Evolutionary conservation across 257 asterid genomes (phyloP), one percentile per base, ranked within the genome.

Genomic region (Lycium ferocissimum): DNA sequence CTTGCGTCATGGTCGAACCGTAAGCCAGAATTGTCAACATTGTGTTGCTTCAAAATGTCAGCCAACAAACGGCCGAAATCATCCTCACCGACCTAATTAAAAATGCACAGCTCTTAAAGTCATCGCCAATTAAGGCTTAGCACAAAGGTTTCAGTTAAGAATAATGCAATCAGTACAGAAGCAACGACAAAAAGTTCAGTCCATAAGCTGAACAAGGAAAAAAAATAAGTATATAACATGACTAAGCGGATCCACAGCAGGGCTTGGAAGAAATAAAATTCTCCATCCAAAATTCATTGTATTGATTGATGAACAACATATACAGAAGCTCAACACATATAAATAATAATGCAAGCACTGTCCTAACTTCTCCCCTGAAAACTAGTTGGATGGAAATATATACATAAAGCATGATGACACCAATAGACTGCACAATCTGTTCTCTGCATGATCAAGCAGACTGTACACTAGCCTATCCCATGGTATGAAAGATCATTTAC

Each of bases 51-150:
- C 91, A 96, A 86, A 63, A 90, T 91, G 86, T 92, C 89, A 38
- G 97, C 92, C 78, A 96, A 91, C 99, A 95, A 92, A 37, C 69
- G 93, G 13, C 99, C 99, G 38, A 96, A 96, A 65, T 95, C 99
- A 84, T 96, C 99, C 3, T 93, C 89, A 4, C 99, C 99, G 62
- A 96, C 99, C 99, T 96, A 87, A 81, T 45, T 85, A 73, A 88
- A 80, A 83, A 54, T 14, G 40, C 17, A 80, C 40, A 43, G 5
- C 37, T 83, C 85, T 83, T 51, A 51, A 75, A 14, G 82, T 51
- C 49, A 14, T 51, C 9, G 1, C 8, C 82, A 33, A 26, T 33
- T 53, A 78, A 78, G 40, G 65, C 82, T 47, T 26, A 53, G 63
- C 65, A 53, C 26, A 78, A 76, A 53, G 65, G 65, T 78, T 7